These are phyloP conservation scores for Babesia caballi DNA, from an alignment of 169 alveolate species.

Conservation along the genomic window DNA sequence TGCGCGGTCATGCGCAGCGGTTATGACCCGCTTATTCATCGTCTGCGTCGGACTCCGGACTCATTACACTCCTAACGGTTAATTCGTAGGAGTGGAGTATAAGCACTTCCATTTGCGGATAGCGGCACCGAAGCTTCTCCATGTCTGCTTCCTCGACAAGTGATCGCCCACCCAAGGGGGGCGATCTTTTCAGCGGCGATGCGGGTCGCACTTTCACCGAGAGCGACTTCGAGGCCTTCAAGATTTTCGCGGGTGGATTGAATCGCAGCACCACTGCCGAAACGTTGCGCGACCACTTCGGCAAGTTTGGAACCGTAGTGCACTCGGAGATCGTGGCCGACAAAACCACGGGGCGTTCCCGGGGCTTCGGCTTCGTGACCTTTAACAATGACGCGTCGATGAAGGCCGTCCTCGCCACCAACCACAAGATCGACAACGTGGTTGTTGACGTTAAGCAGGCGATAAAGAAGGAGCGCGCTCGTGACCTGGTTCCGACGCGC, in stretches of 20 bases:
- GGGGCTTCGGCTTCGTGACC: constrained; percentile 92
- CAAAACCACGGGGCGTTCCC: constrained; percentile 83
- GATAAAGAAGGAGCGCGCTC: constrained; percentile 71
- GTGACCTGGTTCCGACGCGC: constrained; percentile 70
- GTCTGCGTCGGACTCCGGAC: constrained; percentile 19
- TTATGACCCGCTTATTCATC: background rate
- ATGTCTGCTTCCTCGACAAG: constrained; percentile 10
- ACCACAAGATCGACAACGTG: constrained; percentile 78
- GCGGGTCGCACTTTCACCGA: constrained; percentile 11
- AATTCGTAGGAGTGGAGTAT: constrained; percentile 16
- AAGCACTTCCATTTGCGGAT: constrained; percentile 14
- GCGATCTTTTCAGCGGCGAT: background rate
- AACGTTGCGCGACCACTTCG: constrained; percentile 65
- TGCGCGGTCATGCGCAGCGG: constrained; percentile 8
- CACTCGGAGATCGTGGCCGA: constrained; percentile 72
- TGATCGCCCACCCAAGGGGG: background rate
- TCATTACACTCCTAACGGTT: background rate
- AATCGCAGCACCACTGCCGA: constrained; percentile 70
- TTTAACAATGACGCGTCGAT: constrained; percentile 68
- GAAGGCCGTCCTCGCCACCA: constrained; percentile 68
- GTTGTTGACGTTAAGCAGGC: constrained; percentile 66
- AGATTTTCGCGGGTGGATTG: constrained; percentile 78
- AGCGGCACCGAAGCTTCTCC: constrained; percentile 4
- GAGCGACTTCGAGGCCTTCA: constrained; percentile 58
- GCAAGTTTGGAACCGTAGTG: constrained; percentile 69